Evolutionary conservation across 768 basidiomycete genomes (phyloP).

Genomic region (Rhizopogon salebrosus): DNA sequence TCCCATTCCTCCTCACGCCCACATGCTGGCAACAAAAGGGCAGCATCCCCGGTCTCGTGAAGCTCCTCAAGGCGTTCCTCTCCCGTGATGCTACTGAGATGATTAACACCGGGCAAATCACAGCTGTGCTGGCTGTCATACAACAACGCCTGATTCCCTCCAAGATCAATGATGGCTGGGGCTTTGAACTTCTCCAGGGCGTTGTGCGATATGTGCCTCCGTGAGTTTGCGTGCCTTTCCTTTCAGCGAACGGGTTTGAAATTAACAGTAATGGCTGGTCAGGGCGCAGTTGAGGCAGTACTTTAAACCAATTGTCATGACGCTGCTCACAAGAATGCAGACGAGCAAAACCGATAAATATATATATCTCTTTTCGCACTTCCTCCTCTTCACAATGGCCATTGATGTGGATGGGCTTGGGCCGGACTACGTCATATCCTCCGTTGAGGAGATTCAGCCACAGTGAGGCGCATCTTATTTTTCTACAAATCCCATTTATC

Average conservation of each 20-base stretch:
- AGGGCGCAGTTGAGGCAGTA: slow-evolving; percentile 61
- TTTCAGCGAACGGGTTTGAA: not conserved
- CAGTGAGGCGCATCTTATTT: slow-evolving; percentile 42
- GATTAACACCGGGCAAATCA: slow-evolving; percentile 64
- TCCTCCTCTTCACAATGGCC: slow-evolving; percentile 73
- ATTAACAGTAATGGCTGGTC: not conserved
- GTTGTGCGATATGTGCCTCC: slow-evolving; percentile 68
- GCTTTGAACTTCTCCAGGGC: slow-evolving; percentile 82
- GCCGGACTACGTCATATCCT: slow-evolving; percentile 75
- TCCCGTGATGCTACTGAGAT: slow-evolving; percentile 64
- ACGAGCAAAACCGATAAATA: slow-evolving; percentile 86
- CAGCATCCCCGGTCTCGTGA: slow-evolving; percentile 89
- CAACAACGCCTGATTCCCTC: slow-evolving; percentile 88
- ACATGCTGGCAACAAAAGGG: slow-evolving; percentile 91
- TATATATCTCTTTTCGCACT: slow-evolving; percentile 75
- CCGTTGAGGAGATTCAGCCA: slow-evolving; percentile 79
- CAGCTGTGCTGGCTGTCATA: slow-evolving; percentile 76
- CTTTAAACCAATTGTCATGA: slow-evolving; percentile 69
- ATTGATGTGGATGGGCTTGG: slow-evolving; percentile 67
- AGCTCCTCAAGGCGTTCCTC: slow-evolving; percentile 81
- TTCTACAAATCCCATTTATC: not conserved
- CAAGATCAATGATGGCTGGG: slow-evolving; percentile 85
- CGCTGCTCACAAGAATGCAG: slow-evolving; percentile 81
- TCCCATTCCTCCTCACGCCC: slow-evolving; percentile 81
- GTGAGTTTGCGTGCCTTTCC: slow-evolving; percentile 42